Conservation (phyloP, 2,329 filamentous ascomycete genomes). For the Pestalotiopsis sp. region DNA sequence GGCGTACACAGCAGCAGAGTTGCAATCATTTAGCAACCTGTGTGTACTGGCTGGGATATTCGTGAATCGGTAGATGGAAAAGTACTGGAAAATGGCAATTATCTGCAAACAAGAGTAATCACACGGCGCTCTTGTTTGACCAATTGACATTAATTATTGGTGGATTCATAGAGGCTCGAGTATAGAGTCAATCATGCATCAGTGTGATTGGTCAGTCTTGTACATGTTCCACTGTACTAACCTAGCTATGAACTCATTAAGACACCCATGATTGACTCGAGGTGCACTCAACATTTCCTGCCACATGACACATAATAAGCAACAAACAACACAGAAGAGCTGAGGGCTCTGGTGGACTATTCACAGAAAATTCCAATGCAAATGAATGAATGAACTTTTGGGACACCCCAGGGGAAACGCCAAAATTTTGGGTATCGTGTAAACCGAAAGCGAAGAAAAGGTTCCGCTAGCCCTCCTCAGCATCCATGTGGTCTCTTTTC, state of each 20-base stretch:
- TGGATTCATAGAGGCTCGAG: too few species aligned
- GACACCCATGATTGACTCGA: neutral
- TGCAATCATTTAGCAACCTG: neutral
- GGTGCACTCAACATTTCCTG: neutral
- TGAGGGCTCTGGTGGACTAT: neutral
- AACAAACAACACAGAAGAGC: neutral
- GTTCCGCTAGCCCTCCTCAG: conserved; percentile 64
- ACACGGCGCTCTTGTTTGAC: too few species aligned
- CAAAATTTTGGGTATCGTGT: neutral
- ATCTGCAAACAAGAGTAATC: too few species aligned
- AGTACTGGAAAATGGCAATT: neutral
- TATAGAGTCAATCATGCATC: too few species aligned
- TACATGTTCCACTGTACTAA: too few species aligned
- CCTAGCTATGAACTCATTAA: neutral
- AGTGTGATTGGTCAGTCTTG: too few species aligned
- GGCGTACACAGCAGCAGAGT: neutral
- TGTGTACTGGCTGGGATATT: neutral
- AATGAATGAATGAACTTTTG: neutral
- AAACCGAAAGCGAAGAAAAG: neutral
- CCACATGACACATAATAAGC: neutral
- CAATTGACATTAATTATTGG: too few species aligned
- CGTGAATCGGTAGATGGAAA: neutral
- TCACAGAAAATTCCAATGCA: neutral
- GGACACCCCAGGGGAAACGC: neutral
- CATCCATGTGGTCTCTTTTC: conserved; percentile 69